Evolutionary conservation across 768 basidiomycete genomes (phyloP).

Genomic region (Rhodosporidiobolus odoratus): DNA sequence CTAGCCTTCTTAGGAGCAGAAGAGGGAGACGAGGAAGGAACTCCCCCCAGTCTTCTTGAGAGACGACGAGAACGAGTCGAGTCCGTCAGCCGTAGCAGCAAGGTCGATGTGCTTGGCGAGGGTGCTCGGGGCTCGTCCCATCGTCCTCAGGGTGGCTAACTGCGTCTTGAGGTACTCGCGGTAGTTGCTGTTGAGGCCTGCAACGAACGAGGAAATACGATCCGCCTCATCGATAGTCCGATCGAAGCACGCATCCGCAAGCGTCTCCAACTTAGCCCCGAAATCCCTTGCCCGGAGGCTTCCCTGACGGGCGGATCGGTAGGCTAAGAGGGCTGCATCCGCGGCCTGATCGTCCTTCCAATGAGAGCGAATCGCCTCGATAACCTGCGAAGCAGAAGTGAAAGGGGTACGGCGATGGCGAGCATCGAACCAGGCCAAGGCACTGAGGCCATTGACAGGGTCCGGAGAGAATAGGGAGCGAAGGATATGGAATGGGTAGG

Average conservation of each 20-base stretch:
- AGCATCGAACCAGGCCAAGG: slow-evolving; percentile 8
- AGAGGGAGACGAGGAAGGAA: background rate
- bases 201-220: slow-evolving; percentile 1
- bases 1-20: background rate
- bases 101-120: background rate
- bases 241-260: slow-evolving; percentile 6
- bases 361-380: background rate
- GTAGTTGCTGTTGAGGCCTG: background rate
- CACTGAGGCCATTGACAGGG: background rate
- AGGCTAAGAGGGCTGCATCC: background rate
- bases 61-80: background rate
- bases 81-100: background rate
- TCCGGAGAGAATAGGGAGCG: slow-evolving; percentile 5
- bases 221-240: background rate
- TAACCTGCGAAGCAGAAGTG: background rate
- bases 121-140: background rate
- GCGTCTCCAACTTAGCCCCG: background rate
- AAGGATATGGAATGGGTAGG: background rate
- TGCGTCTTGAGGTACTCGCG: slow-evolving; percentile 3
- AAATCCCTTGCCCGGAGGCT: background rate
- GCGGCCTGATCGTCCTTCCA: slow-evolving; percentile 2
- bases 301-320: background rate
- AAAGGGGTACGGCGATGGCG: background rate
- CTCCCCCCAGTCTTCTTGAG: background rate
- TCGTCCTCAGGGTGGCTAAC: background rate